Percentiles rank a stretch among this genome's conserved stretches.
phyloP scores from a whole-genome alignment of 2,329 filamentous ascomycete genomes.

The Cytospora mali region DNA sequence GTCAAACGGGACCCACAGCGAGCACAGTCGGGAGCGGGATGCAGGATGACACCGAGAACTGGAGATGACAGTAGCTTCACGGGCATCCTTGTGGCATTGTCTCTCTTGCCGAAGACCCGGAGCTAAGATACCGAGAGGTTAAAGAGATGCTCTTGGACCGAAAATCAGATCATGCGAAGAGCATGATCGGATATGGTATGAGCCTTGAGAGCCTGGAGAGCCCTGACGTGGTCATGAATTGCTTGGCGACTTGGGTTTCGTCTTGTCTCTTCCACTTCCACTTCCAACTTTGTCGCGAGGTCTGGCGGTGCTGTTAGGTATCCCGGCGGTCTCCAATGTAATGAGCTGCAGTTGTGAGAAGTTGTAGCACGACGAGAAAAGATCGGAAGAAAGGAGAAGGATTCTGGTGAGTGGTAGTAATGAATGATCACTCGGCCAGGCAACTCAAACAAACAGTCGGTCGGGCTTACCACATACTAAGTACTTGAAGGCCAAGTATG shows the following conservation, averaged over 20 bases:
- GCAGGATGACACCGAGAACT: neutral
- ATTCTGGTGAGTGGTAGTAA: neutral
- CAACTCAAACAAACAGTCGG: neutral
- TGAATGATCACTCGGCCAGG: neutral
- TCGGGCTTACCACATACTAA: neutral
- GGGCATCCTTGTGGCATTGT: neutral
- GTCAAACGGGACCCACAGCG: neutral
- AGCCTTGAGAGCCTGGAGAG: too few relatives aligned
- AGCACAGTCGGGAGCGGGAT: neutral
- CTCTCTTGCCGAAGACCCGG: neutral
- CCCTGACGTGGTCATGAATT: neutral
- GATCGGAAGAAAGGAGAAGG: neutral
- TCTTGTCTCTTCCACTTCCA: neutral
- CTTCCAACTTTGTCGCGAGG: too few relatives aligned
- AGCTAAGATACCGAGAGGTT: neutral
- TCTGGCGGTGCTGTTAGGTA: neutral
- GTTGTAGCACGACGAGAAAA: neutral
- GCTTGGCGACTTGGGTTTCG: neutral
- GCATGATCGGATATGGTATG: neutral
- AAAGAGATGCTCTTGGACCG: too few relatives aligned
- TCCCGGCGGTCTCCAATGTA: neutral
- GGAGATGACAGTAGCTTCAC: neutral
- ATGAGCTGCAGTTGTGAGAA: too few relatives aligned
- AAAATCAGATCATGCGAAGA: neutral
- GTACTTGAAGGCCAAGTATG: too few relatives aligned